phyloP scores from a whole-genome alignment of 2,329 filamentous ascomycete genomes.

The Tolypocladium album region DNA sequence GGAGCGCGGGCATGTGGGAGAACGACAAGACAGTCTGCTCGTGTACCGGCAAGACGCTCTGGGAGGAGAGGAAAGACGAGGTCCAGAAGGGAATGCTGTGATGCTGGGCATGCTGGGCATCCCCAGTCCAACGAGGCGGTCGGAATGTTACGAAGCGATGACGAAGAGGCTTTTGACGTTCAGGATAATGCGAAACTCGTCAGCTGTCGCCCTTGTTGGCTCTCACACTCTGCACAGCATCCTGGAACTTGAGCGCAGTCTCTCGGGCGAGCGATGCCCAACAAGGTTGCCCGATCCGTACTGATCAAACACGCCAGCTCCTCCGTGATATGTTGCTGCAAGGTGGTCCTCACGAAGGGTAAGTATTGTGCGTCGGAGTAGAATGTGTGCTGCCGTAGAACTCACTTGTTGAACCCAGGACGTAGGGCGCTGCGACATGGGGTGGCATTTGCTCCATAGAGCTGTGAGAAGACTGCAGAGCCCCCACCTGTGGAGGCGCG shows the following conservation, averaged over 20 bases:
- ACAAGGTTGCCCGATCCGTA: neutral
- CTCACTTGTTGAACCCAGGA: neutral
- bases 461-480: neutral
- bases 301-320: neutral
- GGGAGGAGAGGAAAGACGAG: slow-evolving; percentile 92
- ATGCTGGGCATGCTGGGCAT: slow-evolving; percentile 12
- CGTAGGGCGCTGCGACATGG: neutral
- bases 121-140: neutral
- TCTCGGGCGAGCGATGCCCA: neutral
- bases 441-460: neutral
- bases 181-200: neutral
- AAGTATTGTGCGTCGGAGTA: neutral
- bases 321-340: neutral
- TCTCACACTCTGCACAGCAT: neutral
- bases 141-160: neutral
- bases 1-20: slow-evolving; percentile 97
- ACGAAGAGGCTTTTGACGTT: neutral
- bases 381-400: neutral
- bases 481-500: neutral
- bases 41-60: slow-evolving; percentile 94
- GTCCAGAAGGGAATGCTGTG: slow-evolving; percentile 82
- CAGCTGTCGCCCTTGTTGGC: neutral
- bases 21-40: slow-evolving; percentile 98
- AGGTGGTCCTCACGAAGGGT: neutral
- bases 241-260: neutral